phyloP scores from a whole-genome alignment of 768 basidiomycete genomes.

The Lactarius vividus region DNA sequence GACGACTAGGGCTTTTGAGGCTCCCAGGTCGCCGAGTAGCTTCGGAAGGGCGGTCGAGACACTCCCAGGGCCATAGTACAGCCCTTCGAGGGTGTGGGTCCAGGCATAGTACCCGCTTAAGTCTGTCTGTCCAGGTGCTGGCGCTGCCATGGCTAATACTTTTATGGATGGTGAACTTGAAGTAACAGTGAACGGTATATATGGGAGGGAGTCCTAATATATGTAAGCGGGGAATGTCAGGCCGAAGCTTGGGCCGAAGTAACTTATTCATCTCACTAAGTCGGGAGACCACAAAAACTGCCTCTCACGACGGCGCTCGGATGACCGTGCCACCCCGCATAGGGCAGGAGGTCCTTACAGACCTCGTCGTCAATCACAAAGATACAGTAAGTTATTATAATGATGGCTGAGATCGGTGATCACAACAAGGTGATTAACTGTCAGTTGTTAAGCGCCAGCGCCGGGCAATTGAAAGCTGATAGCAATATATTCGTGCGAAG shows the following conservation, averaged over 20 bases:
- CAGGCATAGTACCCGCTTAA: constrained; percentile 61
- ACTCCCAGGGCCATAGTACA: constrained; percentile 73
- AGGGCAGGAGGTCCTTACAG: not conserved
- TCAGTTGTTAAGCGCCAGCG: not conserved
- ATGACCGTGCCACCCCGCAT: not conserved
- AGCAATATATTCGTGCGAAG: not conserved
- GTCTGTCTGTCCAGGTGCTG: constrained; percentile 17
- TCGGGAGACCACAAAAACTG: not conserved
- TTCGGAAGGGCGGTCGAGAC: constrained; percentile 60
- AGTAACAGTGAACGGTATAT: not conserved
- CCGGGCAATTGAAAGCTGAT: not conserved
- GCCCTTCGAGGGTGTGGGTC: constrained; percentile 62
- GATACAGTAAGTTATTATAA: not conserved
- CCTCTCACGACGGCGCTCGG: not conserved
- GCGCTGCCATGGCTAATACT: constrained; percentile 4
- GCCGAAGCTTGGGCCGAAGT: too few species aligned
- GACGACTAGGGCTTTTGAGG: constrained; percentile 64
- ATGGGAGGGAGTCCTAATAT: not conserved
- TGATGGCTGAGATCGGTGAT: not conserved
- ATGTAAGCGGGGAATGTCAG: not conserved
- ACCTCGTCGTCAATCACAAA: not conserved
- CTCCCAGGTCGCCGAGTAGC: constrained; percentile 51
- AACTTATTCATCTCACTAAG: not conserved
- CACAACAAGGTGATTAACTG: not conserved
- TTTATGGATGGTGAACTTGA: not conserved